Evolutionary conservation across 495 filamentous ascomycete species (phyloP).

Genomic region (Penicillium ochrochloron): DNA sequence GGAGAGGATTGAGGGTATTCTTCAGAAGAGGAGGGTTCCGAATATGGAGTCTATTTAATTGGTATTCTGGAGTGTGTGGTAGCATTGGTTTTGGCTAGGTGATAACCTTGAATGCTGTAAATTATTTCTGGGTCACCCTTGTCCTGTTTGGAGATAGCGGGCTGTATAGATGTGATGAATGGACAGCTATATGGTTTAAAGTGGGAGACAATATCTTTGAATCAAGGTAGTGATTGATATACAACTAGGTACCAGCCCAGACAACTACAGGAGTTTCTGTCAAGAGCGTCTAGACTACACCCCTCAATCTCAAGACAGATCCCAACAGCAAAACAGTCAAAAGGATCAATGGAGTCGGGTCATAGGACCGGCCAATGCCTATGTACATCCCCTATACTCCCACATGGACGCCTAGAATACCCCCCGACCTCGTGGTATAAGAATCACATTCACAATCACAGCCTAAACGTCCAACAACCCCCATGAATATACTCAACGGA

Average conservation of each 20-base stretch:
- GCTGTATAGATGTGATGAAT: neutral
- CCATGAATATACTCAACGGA: constrained; percentile 3
- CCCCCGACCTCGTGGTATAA: constrained; percentile 28
- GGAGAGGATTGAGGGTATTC: constrained; percentile 44
- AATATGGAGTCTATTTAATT: constrained; percentile 22
- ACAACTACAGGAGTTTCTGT: neutral
- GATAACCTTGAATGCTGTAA: neutral
- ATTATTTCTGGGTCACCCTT: neutral
- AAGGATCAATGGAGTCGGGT: constrained; percentile 20
- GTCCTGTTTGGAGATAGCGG: neutral
- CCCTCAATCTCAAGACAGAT: neutral
- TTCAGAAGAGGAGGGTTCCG: constrained; percentile 51
- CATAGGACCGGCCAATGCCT: constrained; percentile 23
- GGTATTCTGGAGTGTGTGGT: neutral
- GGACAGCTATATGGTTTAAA: neutral
- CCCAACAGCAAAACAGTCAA: neutral
- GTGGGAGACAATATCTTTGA: no score
- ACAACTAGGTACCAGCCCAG: no score
- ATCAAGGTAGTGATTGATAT: no score
- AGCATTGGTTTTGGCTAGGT: neutral
- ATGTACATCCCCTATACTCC: constrained; percentile 21
- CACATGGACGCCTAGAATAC: constrained; percentile 12
- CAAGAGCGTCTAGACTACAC: neutral
- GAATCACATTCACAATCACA: constrained; percentile 15
- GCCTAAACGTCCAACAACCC: constrained; percentile 13